phyloP scores from a whole-genome alignment of 768 basidiomycete species.

The Piloderma croceum region DNA sequence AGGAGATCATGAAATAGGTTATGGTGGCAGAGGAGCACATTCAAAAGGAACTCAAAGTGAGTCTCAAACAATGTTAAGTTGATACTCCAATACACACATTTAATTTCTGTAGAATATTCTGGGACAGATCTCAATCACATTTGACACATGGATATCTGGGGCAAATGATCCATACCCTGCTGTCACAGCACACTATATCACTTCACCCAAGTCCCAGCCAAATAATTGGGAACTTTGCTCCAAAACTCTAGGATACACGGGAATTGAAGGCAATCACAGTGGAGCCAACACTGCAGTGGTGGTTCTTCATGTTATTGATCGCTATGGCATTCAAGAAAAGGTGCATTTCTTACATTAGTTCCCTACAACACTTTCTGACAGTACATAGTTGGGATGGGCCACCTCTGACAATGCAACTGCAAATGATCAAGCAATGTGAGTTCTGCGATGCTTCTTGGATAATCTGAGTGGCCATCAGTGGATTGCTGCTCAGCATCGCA shows the following conservation, averaged over 20 bases:
- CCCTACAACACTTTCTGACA: no score
- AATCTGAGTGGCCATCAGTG: constrained; percentile 13
- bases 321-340: constrained; percentile 3
- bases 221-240: constrained; percentile 9
- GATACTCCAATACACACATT: background rate
- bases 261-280: constrained; percentile 7
- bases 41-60: no score
- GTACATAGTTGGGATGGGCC: constrained; percentile 3
- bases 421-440: constrained; percentile 3
- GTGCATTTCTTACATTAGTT: background rate
- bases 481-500: constrained; percentile 16
- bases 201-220: constrained; percentile 1
- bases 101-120: constrained; percentile 1
- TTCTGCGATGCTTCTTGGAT: constrained; percentile 12
- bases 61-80: background rate
- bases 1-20: no score
- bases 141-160: constrained; percentile 6
- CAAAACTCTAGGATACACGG: constrained; percentile 8
- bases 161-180: constrained; percentile 2
- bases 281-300: constrained; percentile 3
- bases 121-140: constrained; percentile 4
- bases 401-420: constrained; percentile 5
- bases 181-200: constrained; percentile 7
- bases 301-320: constrained; percentile 1
- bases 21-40: no score